Evolutionary conservation across 2,329 filamentous ascomycete genomes (phyloP).

Genomic region (Kalmusia sp.): DNA sequence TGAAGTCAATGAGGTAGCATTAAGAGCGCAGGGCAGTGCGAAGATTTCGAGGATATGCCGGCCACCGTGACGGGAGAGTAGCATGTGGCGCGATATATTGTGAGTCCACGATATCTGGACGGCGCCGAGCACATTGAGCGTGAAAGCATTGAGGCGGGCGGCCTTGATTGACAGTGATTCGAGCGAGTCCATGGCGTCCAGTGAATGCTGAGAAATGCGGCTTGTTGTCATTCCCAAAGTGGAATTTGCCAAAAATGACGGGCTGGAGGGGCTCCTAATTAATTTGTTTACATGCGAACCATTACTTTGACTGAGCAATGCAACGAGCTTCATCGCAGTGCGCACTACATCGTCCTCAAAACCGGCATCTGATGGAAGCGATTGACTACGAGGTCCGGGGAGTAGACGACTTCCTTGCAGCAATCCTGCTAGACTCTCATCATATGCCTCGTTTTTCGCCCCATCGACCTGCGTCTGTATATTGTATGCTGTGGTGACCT

Average conservation of each 20-base stretch:
- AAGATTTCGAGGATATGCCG: constrained; percentile 23
- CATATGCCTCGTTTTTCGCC: constrained; percentile 2
- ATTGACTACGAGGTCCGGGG: constrained; percentile 1
- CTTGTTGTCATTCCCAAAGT: not conserved
- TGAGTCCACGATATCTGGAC: constrained; percentile 26
- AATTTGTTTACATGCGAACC: not conserved
- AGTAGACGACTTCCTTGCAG: constrained; percentile 17
- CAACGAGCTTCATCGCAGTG: constrained; percentile 16
- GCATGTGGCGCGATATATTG: constrained; percentile 28
- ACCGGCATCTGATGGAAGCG: not conserved
- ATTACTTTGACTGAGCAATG: constrained; percentile 5
- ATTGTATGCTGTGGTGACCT: constrained; percentile 15
- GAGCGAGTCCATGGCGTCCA: constrained; percentile 18
- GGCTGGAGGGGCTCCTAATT: not conserved
- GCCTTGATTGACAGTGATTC: constrained; percentile 23
- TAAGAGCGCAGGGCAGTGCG: constrained; percentile 24
- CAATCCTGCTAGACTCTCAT: constrained; percentile 14
- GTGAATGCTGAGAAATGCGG: not conserved
- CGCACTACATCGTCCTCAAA: constrained; percentile 13
- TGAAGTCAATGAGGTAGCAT: constrained; percentile 11
- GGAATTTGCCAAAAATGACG: not conserved
- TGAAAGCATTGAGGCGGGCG: constrained; percentile 25
- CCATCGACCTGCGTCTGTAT: constrained; percentile 3
- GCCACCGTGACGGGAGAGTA: constrained; percentile 18
- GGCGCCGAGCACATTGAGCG: constrained; percentile 20